Evolutionary conservation across 371 early-diverging fungal genomes (phyloP), one percentile per base, ranked within the genome.

Genomic region (Batkoa obscura): DNA sequence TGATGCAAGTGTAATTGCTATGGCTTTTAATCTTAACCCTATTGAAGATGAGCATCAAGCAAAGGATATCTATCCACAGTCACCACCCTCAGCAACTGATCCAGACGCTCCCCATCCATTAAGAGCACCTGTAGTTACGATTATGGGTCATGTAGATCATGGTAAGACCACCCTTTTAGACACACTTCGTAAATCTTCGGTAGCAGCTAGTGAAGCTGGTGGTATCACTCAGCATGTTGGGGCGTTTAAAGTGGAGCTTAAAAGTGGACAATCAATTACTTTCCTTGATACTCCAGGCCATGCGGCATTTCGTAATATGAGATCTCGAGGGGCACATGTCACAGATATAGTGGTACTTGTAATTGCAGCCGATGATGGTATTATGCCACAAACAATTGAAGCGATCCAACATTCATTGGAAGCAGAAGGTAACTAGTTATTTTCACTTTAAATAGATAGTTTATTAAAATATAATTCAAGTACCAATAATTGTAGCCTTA

Each of bases 81-180:
- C 17, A 1, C 17, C 10, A 13, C 52, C 36, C 49, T 31, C 30
- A 31, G 32, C 55, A 41, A 39, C 37, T 31, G 17, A 53, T 0
- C 76, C 70, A 31, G 86, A 87, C 57, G 74, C 80, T 1, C 58
- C 63, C 12, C 78, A 80, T 57, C 84, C 84, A 17, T 58, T 65
- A 5, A 76, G 94, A 41, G 88, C 94, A 1, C 95, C 95, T 3
- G 83, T 94, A 15, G 91, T 94, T 23, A 92, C 94, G 4, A 91
- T 99, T 60, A 87, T 99, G 88, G 99, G 99, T 12, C 99, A 99
- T 73, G 99, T 99, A 56, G 99, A 99, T 64, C 99, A 99, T 78
- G 99, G 99, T 54, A 99, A 99, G 79, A 95, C 99, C 30, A 96
- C 99, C 0, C 70, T 99, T 23, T 69, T 99, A 59, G 99, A 99